These are phyloP conservation scores for Gonapodya prolifera DNA, from an alignment of 192 early-diverging fungal genomes.

Conservation along the genomic window DNA sequence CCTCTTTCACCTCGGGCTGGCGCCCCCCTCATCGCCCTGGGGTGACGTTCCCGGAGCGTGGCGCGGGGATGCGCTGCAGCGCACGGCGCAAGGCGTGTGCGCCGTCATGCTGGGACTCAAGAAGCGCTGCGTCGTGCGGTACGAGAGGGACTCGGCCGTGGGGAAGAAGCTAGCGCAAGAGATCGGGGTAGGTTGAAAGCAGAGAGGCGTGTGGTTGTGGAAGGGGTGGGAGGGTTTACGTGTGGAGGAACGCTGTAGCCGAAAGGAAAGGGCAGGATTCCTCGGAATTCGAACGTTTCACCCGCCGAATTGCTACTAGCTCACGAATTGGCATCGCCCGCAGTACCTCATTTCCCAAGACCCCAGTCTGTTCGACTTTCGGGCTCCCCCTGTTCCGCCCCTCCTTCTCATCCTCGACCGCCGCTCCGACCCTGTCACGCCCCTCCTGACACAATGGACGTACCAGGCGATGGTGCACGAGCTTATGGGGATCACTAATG, in stretches of 20 bases:
- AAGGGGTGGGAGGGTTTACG: background rate
- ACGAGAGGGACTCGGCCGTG: constrained; percentile 69
- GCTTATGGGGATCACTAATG: constrained; percentile 82
- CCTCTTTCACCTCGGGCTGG: constrained; percentile 66
- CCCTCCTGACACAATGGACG: constrained; percentile 91
- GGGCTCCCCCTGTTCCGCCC: constrained; percentile 67
- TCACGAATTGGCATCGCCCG: background rate
- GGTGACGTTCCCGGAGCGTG: constrained; percentile 58
- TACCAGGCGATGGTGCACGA: constrained; percentile 99
- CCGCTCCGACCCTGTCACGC: constrained; percentile 89
- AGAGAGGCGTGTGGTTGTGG: background rate
- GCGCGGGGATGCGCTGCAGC: constrained; percentile 62
- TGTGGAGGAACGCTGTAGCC: background rate
- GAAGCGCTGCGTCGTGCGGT: constrained; percentile 84
- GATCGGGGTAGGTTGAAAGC: constrained; percentile 37
- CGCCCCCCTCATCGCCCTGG: constrained; percentile 51
- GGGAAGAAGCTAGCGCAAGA: constrained; percentile 72
- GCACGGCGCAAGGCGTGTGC: constrained; percentile 65
- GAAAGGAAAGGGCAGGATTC: background rate
- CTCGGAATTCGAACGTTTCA: constrained; percentile 5
- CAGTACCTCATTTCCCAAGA: constrained; percentile 29
- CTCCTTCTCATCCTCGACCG: constrained; percentile 85
- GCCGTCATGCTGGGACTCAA: constrained; percentile 71
- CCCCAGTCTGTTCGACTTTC: constrained; percentile 57
- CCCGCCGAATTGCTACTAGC: background rate